phyloP scores from a whole-genome alignment of 306 rosid genomes.

The Herpetospermum pedunculosum region DNA sequence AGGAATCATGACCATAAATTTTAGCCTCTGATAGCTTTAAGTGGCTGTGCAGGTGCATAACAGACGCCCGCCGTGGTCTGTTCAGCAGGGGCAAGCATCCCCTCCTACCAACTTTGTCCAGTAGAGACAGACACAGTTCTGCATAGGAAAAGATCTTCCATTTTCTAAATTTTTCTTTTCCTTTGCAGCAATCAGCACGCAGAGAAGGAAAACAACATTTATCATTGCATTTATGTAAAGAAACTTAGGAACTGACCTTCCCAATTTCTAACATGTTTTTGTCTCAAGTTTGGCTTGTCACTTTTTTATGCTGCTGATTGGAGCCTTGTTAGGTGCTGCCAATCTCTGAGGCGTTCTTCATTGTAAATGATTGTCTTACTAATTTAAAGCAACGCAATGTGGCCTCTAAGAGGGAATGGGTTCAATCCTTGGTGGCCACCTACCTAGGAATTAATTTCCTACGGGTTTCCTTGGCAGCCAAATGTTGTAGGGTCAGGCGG shows the following conservation, averaged over 20 bases:
- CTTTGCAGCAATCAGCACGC: background rate
- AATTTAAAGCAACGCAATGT: background rate
- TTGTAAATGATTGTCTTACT: background rate
- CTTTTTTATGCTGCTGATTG: background rate
- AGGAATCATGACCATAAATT: background rate
- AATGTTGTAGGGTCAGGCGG: no score
- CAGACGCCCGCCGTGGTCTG: slow-evolving; percentile 76
- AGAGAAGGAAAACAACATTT: background rate
- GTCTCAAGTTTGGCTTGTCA: background rate
- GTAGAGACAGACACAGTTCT: background rate
- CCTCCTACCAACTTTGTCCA: slow-evolving; percentile 24
- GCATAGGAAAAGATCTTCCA: background rate
- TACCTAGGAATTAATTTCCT: no score
- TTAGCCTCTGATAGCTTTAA: background rate
- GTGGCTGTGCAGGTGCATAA: slow-evolving; percentile 49
- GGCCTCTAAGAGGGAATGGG: no score
- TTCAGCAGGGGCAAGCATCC: slow-evolving; percentile 49
- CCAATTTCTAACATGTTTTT: background rate
- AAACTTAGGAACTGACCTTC: background rate
- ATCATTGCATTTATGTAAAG: background rate
- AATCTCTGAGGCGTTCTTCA: background rate
- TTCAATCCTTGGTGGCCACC: no score
- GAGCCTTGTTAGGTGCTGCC: background rate
- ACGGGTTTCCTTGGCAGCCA: no score
- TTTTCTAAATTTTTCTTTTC: background rate